Evolutionary conservation across 2,329 filamentous ascomycete genomes (phyloP), one percentile per base, ranked within the genome.

Genomic region (Neocucurbitaria cava): DNA sequence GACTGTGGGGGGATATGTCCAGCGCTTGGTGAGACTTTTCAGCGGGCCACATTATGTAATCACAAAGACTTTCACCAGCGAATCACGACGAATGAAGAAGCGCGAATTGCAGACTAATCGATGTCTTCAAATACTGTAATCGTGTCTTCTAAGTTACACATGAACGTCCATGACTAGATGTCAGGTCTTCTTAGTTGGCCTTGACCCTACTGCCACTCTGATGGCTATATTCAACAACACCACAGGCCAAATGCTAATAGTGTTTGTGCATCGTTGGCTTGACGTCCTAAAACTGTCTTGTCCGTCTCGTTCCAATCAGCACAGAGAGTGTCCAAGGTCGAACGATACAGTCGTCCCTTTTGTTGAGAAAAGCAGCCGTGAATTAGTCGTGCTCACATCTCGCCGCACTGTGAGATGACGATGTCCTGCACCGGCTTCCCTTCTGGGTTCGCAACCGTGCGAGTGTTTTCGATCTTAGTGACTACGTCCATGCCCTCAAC

Each of bases 401-500:
- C 92, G 26, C 95, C 95, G 71, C 94, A 97, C 79, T 96, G 88
- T 9, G 87, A 82, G 69, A 99, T 88, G 13, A 87, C 85, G 2
- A 98, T 89, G 71, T 97, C 93, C 73, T 94, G 80, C 64, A 90
- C 90, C 3, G 94, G 95, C 71, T 90, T 86, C 71, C 97, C 94
- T 73, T 90, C 86, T 30, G 83, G 79, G 61, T 86, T 85, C 4
- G 64, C 60, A 10, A 70, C 23, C 3, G 88, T 91, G 9, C 94
- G 89, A 28, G 91, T 95, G 58, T 90, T 89, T 81, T 98, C 94
- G 78, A 99, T 89, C 86, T 96, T 98, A 64, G 83, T 85, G 39
- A 98, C 90, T 5, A 97, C 87, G 55, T 97, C 92, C 85, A 97
- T 89, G 33, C 94, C 93, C 36, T 93, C 90, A 40, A 92, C 82